phyloP scores from a whole-genome alignment of 2,329 filamentous ascomycete genomes.

The Exophiala oligosperma region DNA sequence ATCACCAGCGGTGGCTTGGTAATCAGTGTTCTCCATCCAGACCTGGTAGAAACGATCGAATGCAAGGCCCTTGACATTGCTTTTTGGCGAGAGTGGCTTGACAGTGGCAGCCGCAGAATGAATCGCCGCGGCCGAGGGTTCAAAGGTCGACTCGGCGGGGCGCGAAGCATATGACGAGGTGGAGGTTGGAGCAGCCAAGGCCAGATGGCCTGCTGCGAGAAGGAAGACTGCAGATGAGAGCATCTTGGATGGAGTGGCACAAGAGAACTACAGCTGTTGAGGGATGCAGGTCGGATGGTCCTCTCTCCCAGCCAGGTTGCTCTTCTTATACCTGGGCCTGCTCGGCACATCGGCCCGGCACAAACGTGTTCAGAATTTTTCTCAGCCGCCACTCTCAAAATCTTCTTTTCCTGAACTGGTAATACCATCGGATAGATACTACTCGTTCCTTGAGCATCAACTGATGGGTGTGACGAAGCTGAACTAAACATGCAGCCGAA shows the following conservation, averaged over 20 bases:
- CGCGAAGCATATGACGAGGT: conserved; percentile 7
- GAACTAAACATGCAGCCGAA: not conserved
- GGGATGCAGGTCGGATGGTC: not conserved
- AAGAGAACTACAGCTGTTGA: not conserved
- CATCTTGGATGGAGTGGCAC: conserved; percentile 4
- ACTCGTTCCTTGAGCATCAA: too few relatives aligned
- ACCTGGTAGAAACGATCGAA: conserved; percentile 73
- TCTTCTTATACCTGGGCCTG: not conserved
- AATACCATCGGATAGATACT: not conserved
- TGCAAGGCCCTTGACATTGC: conserved; percentile 66
- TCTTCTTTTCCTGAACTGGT: not conserved
- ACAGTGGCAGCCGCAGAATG: conserved; percentile 52
- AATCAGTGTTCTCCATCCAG: conserved; percentile 77
- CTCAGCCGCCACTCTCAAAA: too few relatives aligned
- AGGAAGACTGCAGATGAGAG: conserved; percentile 12
- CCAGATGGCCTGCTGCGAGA: conserved; percentile 12
- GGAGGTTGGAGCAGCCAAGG: conserved; percentile 2
- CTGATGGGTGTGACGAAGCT: not conserved
- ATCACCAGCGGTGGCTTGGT: conserved; percentile 63
- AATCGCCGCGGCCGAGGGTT: conserved; percentile 29
- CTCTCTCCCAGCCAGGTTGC: not conserved
- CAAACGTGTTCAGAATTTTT: too few relatives aligned
- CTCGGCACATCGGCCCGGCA: not conserved
- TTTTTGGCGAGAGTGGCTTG: conserved; percentile 60
- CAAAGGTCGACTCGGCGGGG: conserved; percentile 15